These are phyloP conservation scores for Chaetomium tenue DNA, from an alignment of 495 filamentous ascomycete species.

Conservation along the genomic window DNA sequence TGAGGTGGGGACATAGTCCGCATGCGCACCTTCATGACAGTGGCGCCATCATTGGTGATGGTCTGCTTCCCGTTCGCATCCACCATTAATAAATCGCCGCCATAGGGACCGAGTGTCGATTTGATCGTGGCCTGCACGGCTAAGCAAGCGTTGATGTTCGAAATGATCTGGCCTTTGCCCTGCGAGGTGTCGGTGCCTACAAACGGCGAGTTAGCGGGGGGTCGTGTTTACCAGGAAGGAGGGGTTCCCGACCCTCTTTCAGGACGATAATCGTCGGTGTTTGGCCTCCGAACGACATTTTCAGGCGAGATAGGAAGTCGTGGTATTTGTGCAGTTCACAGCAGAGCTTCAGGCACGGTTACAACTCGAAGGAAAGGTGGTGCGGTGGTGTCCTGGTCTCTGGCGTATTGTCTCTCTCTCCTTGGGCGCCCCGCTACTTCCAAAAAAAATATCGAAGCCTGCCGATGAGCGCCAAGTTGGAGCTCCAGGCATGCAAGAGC, in stretches of 20 bases:
- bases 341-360: slow-evolving; percentile 23
- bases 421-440: neutral
- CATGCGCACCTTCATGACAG: slow-evolving; percentile 87
- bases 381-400: slow-evolving; percentile 8
- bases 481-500: slow-evolving; percentile 6
- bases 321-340: slow-evolving; percentile 10
- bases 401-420: slow-evolving; percentile 7
- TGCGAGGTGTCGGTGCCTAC: slow-evolving; percentile 95
- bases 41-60: slow-evolving; percentile 98
- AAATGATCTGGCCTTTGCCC: slow-evolving; percentile 94
- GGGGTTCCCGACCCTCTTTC: slow-evolving; percentile 77
- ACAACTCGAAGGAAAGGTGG: slow-evolving; percentile 11
- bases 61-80: slow-evolving; percentile 94
- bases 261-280: slow-evolving; percentile 98
- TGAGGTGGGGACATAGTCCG: neutral
- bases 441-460: slow-evolving; percentile 27
- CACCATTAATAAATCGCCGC: slow-evolving; percentile 92
- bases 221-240: slow-evolving; percentile 30
- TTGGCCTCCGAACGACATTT: slow-evolving; percentile 97
- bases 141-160: slow-evolving; percentile 97
- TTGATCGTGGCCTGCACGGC: slow-evolving; percentile 96
- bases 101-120: slow-evolving; percentile 94
- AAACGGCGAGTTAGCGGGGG: slow-evolving; percentile 31
- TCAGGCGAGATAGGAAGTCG: slow-evolving; percentile 10
- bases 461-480: slow-evolving; percentile 6